Conservation (phyloP, 78 protist species). For the Parvularia atlantis region DNA sequence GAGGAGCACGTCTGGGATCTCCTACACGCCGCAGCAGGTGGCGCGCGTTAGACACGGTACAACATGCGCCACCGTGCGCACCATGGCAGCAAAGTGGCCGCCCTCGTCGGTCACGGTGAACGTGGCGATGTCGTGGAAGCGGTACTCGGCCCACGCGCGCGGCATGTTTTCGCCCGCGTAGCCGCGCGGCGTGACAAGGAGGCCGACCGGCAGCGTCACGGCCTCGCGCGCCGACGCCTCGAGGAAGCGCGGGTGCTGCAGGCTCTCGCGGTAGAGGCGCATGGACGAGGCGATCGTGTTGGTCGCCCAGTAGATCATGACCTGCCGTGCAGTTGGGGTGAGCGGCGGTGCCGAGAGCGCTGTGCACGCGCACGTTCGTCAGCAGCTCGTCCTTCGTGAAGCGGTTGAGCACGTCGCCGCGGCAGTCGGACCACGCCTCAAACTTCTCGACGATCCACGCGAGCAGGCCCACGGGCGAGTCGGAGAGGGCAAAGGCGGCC, state of each 20-base stretch:
- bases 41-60: too few relatives aligned
- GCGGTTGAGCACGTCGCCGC: not conserved
- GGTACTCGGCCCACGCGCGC: too few relatives aligned
- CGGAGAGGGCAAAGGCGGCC: not conserved
- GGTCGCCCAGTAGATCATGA: conserved; percentile 10
- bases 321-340: not conserved
- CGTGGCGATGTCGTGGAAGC: too few relatives aligned
- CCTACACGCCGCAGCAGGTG: too few relatives aligned
- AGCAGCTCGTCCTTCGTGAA: not conserved
- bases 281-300: not conserved
- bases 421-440: not conserved
- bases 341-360: not conserved
- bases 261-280: not conserved
- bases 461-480: conserved; percentile 6
- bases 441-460: conserved; percentile 12
- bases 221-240: too few relatives aligned
- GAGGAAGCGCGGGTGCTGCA: not conserved
- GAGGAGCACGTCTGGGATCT: too few relatives aligned
- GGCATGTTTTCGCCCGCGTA: too few relatives aligned
- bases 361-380: not conserved
- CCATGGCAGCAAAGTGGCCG: too few relatives aligned
- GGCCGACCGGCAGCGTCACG: too few relatives aligned
- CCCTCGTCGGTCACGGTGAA: too few relatives aligned
- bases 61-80: too few relatives aligned
- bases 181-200: too few relatives aligned